These are phyloP conservation scores for Eimeria praecox DNA, from an alignment of 169 alveolate genomes.

Conservation along the genomic window DNA sequence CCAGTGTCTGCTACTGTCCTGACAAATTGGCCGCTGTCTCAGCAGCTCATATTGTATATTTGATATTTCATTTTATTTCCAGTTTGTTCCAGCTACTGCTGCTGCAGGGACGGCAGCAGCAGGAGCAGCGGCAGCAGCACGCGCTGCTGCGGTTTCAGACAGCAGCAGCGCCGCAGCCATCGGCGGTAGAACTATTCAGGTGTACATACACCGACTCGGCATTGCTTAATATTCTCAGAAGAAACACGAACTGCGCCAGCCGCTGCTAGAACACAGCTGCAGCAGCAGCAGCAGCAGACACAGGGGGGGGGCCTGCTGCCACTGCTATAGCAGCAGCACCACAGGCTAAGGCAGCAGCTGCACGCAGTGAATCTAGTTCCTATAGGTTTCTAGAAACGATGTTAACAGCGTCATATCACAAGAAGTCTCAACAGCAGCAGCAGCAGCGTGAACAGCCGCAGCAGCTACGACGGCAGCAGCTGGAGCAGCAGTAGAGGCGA, in stretches of 20 bases:
- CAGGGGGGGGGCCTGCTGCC: neutral
- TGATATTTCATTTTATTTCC: neutral
- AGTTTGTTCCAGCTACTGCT: neutral
- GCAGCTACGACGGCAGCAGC: slow-evolving; percentile 8
- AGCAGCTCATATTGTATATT: neutral
- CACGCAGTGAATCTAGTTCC: neutral
- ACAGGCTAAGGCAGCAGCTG: neutral
- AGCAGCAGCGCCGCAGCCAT: neutral
- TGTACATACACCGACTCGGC: neutral
- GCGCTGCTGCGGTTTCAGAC: slow-evolving; percentile 22
- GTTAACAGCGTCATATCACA: neutral
- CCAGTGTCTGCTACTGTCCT: neutral
- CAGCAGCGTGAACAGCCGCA: neutral
- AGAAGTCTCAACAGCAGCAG: slow-evolving; percentile 32
- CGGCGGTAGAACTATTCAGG: neutral
- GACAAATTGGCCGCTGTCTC: neutral
- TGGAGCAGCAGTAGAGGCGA: neutral
- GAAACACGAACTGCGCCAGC: neutral
- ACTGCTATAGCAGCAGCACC: neutral
- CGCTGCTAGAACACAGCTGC: neutral
- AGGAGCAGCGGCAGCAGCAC: slow-evolving; percentile 38
- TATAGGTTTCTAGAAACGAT: neutral
- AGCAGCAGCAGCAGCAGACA: slow-evolving; percentile 22
- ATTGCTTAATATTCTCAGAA: neutral
- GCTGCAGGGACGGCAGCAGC: slow-evolving; percentile 39